A percentile compares a stretch with the other conserved stretches of the same genome.
Evolutionary conservation across 164 flowering plant species (phyloP).

Genomic region (Chloranthus sessilifolius): DNA sequence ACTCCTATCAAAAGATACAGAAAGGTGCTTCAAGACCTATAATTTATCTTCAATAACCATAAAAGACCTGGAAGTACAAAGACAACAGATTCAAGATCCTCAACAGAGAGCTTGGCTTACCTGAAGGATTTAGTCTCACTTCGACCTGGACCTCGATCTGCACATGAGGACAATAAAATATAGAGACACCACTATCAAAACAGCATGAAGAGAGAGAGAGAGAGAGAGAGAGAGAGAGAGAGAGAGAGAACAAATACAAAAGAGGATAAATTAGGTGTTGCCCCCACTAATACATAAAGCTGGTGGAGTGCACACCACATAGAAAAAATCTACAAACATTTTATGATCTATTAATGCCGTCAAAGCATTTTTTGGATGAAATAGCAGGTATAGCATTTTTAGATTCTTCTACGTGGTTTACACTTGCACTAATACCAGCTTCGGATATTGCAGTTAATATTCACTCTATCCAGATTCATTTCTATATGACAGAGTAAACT

Average conservation of each 20-base stretch:
- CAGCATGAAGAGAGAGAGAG: not conserved
- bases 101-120: constrained; percentile 18
- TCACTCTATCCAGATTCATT: too few species aligned
- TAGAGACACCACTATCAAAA: not conserved
- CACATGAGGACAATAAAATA: constrained; percentile 1
- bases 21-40: not conserved
- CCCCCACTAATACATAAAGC: too few species aligned
- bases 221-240: not conserved
- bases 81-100: not conserved
- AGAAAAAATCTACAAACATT: not conserved
- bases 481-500: too few species aligned
- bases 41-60: not conserved
- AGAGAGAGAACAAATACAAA: not conserved
- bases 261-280: too few species aligned
- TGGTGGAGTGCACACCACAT: too few species aligned
- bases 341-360: too few species aligned
- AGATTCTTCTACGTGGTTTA: too few species aligned
- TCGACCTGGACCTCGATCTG: constrained; percentile 36
- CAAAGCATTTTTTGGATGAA: too few species aligned
- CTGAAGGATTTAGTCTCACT: constrained; percentile 31
- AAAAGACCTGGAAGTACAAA: not conserved
- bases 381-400: too few species aligned
- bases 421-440: too few species aligned
- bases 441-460: too few species aligned
- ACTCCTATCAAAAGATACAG: not conserved